Conservation (phyloP, 2,329 filamentous ascomycete species). For the Verticillium longisporum region DNA sequence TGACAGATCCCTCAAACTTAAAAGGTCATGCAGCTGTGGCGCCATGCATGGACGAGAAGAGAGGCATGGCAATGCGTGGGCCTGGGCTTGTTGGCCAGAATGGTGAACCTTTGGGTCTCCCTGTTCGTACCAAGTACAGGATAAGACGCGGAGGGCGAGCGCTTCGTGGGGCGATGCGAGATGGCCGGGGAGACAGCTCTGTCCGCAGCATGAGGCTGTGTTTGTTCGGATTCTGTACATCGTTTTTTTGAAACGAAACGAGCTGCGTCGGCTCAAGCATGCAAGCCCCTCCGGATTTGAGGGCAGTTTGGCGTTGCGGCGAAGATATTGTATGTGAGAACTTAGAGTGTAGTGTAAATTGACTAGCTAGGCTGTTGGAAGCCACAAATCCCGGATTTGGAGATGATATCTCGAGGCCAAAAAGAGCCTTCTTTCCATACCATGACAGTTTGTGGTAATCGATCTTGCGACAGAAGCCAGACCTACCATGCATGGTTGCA, state of each 20-base stretch:
- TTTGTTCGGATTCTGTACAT: not conserved
- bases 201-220: not conserved
- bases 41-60: not conserved
- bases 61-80: not conserved
- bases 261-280: not conserved
- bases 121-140: not conserved
- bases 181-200: not conserved
- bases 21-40: not conserved
- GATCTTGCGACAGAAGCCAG: too few relatives aligned
- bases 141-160: not conserved
- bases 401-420: too few relatives aligned
- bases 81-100: not conserved
- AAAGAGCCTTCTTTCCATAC: too few relatives aligned
- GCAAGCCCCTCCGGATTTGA: not conserved
- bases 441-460: too few relatives aligned
- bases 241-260: not conserved
- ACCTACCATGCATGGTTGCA: too few relatives aligned
- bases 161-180: not conserved
- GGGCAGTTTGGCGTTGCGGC: conserved; percentile 1
- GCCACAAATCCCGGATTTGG: not conserved
- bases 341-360: conserved; percentile 3
- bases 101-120: not conserved
- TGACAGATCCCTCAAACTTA: not conserved
- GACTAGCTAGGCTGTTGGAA: not conserved
- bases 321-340: not conserved